These are phyloP conservation scores for Alisma plantagoaquatica DNA, from an alignment of 106 monocot species.

Conservation along the genomic window DNA sequence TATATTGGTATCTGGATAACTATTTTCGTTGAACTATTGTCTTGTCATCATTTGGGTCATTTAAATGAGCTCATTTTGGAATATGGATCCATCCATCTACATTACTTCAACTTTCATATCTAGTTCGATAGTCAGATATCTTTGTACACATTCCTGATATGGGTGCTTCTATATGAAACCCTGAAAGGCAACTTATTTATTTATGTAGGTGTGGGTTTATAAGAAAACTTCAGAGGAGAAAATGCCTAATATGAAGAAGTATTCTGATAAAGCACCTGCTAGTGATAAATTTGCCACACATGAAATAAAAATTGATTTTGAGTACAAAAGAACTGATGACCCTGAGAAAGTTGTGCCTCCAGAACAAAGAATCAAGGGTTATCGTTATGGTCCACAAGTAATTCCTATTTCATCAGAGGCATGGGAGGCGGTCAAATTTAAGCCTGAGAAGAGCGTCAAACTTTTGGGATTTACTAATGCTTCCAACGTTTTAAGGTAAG, in stretches of 20 bases:
- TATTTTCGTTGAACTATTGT: no score
- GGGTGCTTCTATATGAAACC: no score
- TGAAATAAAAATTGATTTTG: constrained; percentile 91
- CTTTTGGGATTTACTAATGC: constrained; percentile 85
- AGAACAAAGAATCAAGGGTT: constrained; percentile 92
- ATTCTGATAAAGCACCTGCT: constrained; percentile 86
- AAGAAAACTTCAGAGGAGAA: constrained; percentile 97
- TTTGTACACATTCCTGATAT: no score
- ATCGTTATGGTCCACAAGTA: constrained; percentile 96
- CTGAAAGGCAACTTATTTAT: no score
- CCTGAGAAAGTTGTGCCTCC: constrained; percentile 76
- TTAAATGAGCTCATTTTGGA: no score
- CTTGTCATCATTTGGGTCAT: no score
- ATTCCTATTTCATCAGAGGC: constrained; percentile 77
- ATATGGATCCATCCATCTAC: no score
- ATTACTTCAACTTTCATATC: no score
- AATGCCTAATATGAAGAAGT: constrained; percentile 87
- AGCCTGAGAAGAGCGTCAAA: constrained; percentile 80
- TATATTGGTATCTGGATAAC: no score
- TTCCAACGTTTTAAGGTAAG: constrained; percentile 67
- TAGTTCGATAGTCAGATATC: no score
- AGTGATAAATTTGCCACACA: constrained; percentile 87
- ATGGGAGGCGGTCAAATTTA: constrained; percentile 86
- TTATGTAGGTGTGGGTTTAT: constrained; percentile 97
- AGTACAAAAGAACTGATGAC: constrained; percentile 65